phyloP scores from a whole-genome alignment of 2,329 filamentous ascomycete genomes.

The Beauveria sp. region DNA sequence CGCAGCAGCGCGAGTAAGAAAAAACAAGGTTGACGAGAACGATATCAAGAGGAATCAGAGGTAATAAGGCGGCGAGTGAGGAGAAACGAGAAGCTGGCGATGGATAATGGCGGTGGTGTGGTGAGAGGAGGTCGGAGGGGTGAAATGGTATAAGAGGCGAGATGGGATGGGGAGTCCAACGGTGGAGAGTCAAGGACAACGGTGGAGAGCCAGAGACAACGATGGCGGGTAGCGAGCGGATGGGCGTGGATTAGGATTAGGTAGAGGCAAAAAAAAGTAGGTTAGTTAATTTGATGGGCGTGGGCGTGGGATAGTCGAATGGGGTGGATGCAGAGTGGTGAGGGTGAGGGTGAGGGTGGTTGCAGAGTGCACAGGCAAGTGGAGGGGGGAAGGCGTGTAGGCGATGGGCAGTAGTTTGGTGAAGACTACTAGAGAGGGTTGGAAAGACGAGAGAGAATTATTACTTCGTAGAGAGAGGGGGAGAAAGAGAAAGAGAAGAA shows the following conservation, averaged over 20 bases:
- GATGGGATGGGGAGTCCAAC: slow-evolving; percentile 3
- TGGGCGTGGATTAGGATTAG: background rate
- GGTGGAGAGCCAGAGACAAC: background rate
- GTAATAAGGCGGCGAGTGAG: background rate
- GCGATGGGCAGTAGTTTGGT: too few relatives aligned
- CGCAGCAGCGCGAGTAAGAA: background rate
- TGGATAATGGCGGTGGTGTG: background rate
- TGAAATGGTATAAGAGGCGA: slow-evolving; percentile 7
- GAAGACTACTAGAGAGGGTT: too few relatives aligned
- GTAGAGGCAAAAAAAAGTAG: background rate
- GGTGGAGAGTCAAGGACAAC: background rate
- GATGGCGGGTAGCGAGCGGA: background rate
- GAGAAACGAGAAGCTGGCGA: background rate
- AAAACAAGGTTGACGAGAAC: background rate
- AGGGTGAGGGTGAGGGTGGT: too few relatives aligned
- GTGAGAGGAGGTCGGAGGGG: slow-evolving; percentile 1
- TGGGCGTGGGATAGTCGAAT: background rate
- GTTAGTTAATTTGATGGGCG: background rate
- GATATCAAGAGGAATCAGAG: background rate
- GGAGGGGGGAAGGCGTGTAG: too few relatives aligned
- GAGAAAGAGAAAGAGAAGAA: too few relatives aligned
- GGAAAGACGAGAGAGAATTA: too few relatives aligned
- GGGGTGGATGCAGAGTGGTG: background rate
- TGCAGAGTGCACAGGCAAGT: too few relatives aligned
- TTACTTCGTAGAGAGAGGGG: too few relatives aligned